Evolutionary conservation across 1,284 basidiomycete species (phyloP), one percentile per base, ranked within the genome.

Genomic region (Ceratobasidium sp.): DNA sequence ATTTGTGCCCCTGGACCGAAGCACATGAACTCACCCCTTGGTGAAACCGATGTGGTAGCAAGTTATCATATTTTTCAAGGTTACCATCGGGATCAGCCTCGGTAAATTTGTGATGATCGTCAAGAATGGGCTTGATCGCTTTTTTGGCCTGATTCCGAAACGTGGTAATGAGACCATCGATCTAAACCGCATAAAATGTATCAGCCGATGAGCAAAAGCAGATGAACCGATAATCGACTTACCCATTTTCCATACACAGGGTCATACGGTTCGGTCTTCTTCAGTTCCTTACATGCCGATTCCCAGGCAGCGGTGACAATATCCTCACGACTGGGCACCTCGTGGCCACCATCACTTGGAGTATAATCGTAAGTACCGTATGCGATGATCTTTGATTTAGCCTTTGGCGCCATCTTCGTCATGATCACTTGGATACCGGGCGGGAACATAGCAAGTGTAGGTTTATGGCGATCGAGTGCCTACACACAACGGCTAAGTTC

Each of bases 111-210:
- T 38, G 8, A 38, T 38, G 38, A 8, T 38, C 38, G 8, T 64
- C 33, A 30, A 64, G n/a, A 64, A 64, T 18, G 1, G 55, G 23
- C 55, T 57, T 57, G 55, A 57, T 57, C n/a, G 30, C 30, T 57
- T n/a, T 57, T 57, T 57, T 57, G 23, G 55, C 1, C 30, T 57
- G n/a, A n/a, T 57, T n/a, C 8, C 55, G 55, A n/a, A n/a, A 57
- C 3, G 20, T 57, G 6, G 55, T 57, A 23, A 57, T n/a, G 3
- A n/a, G 55, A 12, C 30, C 23, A 3, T 57, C 23, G 23, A 30
- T 23, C 55, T 57, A 23, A 54, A 23, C 5, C 3, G 2, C 16
- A 5, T 23, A 23, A 30, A 27, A 23, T 23, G 8, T 27, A n/a
- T 57, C 10, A 27, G 55, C n/a, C n/a, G n/a, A 2, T 27, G 30